These are phyloP conservation scores for Chalara sp. DNA, from an alignment of 2,329 filamentous ascomycete genomes.

Conservation along the genomic window DNA sequence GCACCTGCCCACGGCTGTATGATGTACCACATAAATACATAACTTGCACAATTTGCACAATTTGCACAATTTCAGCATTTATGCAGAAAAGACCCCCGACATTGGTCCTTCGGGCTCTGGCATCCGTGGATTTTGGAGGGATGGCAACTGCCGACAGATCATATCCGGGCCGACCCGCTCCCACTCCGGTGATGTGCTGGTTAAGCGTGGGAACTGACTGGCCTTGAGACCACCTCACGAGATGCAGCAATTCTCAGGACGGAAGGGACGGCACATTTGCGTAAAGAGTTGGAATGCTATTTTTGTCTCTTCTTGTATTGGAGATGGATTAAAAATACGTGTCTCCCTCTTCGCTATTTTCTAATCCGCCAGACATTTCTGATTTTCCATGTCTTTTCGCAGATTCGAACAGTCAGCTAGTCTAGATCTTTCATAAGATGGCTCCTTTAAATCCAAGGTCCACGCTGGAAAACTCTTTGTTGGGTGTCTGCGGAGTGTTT, in stretches of 20 bases:
- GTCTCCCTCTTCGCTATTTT: background rate
- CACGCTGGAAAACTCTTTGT: background rate
- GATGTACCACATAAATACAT: background rate
- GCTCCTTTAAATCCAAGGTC: slow-evolving; percentile 1
- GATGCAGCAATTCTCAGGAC: background rate
- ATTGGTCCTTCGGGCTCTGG: background rate
- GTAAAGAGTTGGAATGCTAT: background rate
- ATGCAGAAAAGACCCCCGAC: background rate
- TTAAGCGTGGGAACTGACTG: background rate
- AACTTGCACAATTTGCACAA: background rate
- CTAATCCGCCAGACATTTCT: background rate
- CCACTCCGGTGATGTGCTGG: background rate
- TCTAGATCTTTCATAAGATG: background rate
- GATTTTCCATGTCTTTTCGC: background rate
- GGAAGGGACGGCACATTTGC: background rate
- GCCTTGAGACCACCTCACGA: background rate
- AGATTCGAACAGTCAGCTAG: background rate
- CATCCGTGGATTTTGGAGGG: background rate
- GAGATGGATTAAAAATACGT: background rate
- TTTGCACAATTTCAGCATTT: background rate
- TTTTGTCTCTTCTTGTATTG: background rate
- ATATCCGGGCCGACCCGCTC: background rate
- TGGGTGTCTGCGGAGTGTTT: background rate
- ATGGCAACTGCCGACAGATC: background rate
- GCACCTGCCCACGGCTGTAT: background rate